These are phyloP conservation scores for Epichloe brachyelytri DNA, from an alignment of 2,329 filamentous ascomycete genomes.

Conservation along the genomic window DNA sequence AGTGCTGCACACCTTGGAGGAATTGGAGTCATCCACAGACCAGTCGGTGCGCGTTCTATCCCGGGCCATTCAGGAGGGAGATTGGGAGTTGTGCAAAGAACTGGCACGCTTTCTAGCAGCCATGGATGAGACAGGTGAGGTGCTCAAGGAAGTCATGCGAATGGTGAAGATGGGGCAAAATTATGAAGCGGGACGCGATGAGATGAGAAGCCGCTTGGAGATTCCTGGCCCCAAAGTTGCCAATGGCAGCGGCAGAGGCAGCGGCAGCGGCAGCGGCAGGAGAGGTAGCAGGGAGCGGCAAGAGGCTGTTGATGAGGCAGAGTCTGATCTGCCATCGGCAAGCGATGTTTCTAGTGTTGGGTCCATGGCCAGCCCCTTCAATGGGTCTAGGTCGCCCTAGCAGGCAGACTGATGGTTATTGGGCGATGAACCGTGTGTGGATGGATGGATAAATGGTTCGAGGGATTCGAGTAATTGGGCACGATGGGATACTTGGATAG, in stretches of 20 bases:
- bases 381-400: conserved; percentile 4
- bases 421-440: not conserved
- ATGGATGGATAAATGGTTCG: not conserved
- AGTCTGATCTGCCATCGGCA: conserved; percentile 23
- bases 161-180: conserved; percentile 35
- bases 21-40: conserved; percentile 55
- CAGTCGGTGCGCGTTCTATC: conserved; percentile 72
- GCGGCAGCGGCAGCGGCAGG: conserved; percentile 9
- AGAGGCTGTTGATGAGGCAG: conserved; percentile 15
- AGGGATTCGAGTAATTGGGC: no score
- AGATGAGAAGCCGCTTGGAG: conserved; percentile 17
- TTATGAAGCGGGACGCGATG: conserved; percentile 16
- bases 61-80: conserved; percentile 68
- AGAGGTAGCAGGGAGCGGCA: conserved; percentile 19
- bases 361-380: conserved; percentile 19
- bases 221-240: conserved; percentile 17
- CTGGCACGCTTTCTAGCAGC: conserved; percentile 89
- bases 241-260: conserved; percentile 16
- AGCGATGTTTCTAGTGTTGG: conserved; percentile 26
- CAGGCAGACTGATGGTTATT: not conserved
- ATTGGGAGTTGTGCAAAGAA: conserved; percentile 95
- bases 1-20: conserved; percentile 73
- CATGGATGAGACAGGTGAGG: conserved; percentile 75
- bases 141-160: conserved; percentile 59
- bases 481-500: no score